phyloP scores from a whole-genome alignment of 2,329 filamentous ascomycete genomes.

The Rutstroemia sp. region DNA sequence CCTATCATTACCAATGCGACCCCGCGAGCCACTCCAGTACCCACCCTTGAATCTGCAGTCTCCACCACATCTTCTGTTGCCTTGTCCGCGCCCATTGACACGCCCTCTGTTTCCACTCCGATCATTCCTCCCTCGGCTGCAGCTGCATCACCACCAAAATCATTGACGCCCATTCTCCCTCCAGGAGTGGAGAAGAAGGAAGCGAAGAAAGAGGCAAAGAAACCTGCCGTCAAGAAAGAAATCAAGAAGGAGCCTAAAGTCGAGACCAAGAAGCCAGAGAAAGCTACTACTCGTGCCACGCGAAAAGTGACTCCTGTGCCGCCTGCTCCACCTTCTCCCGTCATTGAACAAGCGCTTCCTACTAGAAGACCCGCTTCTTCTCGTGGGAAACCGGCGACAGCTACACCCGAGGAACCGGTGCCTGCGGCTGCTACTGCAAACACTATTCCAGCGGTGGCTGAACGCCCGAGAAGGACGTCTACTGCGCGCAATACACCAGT shows the following conservation, averaged over 20 bases:
- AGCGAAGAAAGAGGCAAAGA: slow-evolving; percentile 19
- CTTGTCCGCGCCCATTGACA: slow-evolving; percentile 11
- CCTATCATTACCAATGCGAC: slow-evolving; percentile 27
- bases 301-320: slow-evolving; percentile 7
- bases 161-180: slow-evolving; percentile 30
- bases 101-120: slow-evolving; percentile 10
- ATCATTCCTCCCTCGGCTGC: slow-evolving; percentile 2
- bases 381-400: slow-evolving; percentile 25
- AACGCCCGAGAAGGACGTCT: slow-evolving; percentile 29
- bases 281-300: slow-evolving; percentile 6
- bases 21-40: slow-evolving; percentile 24
- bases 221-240: background rate
- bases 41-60: slow-evolving; percentile 15
- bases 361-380: slow-evolving; percentile 27
- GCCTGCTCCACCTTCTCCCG: slow-evolving; percentile 15
- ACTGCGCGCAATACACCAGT: slow-evolving; percentile 35
- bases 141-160: slow-evolving; percentile 24
- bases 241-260: slow-evolving; percentile 2
- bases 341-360: slow-evolving; percentile 13
- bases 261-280: background rate
- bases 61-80: slow-evolving; percentile 17
- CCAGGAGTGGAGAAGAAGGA: slow-evolving; percentile 23
- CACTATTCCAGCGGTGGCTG: slow-evolving; percentile 18
- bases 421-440: background rate
- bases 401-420: slow-evolving; percentile 21